Evolutionary conservation across 1,139 yeast species (phyloP), one percentile per base, ranked within the genome.

Genomic region (Eremothecium coryli): DNA sequence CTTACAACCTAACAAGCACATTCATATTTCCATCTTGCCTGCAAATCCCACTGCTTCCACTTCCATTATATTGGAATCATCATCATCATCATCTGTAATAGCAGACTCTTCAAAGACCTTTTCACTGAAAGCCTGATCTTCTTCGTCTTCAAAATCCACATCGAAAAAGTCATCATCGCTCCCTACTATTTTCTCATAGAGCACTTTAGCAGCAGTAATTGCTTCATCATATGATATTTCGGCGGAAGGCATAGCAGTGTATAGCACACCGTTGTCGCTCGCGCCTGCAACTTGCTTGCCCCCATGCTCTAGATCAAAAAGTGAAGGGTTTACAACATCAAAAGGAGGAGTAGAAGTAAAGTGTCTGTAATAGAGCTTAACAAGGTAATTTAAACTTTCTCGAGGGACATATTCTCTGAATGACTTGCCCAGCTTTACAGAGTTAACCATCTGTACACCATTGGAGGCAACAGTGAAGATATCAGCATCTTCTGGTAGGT

Each of bases 121-220:
- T n/a, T 25, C 35, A 24, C 21, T 28, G 17, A 28, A 29, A 18
- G 34, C 43, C 13, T 66, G 68, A 29, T 79, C 90, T 36, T 82
- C 95, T 14, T 86, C 95, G 55, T 88, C 97, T 60, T 88, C 97
- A 54, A 88, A 88, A 59, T 88, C 97, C 23, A 88, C 85, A 58
- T 85, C 95, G 52, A 88, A 88, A 61, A 88, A 88, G 58, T 88
- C 97, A 48, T 88, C 97, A 53, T 82, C 93, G 4, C 93, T 73
- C 3, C 97, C 97, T 4, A 93, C 93, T 42, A 88, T 74, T 41
- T 71, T 67, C 39, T 74, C 76, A 56, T 82, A 90, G 28, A 88
- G 57, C 16, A 72, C 64, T 50, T 76, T 78, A n/a, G 88, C 86
- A 42, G 84, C 90, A 5, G 86, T 73, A 17, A 88, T 73, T 8